These are phyloP conservation scores for Cryptococcus hybrid DNA, from an alignment of 1,284 basidiomycete genomes.

Conservation along the genomic window DNA sequence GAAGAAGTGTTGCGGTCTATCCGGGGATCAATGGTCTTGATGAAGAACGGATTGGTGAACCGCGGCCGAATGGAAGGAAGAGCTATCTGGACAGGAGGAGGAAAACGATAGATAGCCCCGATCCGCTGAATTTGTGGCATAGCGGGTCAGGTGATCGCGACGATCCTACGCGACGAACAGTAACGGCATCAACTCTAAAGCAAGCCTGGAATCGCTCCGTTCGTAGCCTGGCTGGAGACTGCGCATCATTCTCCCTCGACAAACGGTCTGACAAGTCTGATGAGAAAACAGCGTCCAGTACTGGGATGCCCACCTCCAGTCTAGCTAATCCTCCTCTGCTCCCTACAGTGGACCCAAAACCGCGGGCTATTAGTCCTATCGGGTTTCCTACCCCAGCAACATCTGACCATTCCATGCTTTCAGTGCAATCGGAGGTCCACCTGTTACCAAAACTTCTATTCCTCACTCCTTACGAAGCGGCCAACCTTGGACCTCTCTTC, in stretches of 20 bases:
- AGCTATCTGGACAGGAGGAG: slow-evolving; percentile 9
- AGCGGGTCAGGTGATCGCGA: background rate
- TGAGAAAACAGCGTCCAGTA: background rate
- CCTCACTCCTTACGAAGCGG: slow-evolving; percentile 1
- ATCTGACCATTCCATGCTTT: background rate
- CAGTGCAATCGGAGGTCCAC: background rate
- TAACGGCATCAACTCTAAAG: slow-evolving; percentile 10
- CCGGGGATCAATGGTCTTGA: slow-evolving; percentile 39
- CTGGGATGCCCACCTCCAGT: background rate
- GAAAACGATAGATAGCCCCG: slow-evolving; percentile 5
- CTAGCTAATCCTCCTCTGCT: background rate
- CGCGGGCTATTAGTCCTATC: background rate
- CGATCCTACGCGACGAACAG: background rate
- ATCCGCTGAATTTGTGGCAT: slow-evolving; percentile 23
- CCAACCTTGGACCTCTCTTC: background rate
- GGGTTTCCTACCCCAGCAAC: background rate
- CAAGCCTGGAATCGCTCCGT: slow-evolving; percentile 25
- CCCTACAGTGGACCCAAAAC: background rate
- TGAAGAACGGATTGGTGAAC: slow-evolving; percentile 42
- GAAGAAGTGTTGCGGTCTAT: slow-evolving; percentile 29
- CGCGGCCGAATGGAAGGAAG: slow-evolving; percentile 3
- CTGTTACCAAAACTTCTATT: background rate
- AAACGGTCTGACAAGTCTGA: background rate
- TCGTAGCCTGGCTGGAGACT: slow-evolving; percentile 8
- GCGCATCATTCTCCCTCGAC: slow-evolving; percentile 3